Conservation (phyloP, 1,284 basidiomycete genomes). For the Rhodotorula sp. region DNA sequence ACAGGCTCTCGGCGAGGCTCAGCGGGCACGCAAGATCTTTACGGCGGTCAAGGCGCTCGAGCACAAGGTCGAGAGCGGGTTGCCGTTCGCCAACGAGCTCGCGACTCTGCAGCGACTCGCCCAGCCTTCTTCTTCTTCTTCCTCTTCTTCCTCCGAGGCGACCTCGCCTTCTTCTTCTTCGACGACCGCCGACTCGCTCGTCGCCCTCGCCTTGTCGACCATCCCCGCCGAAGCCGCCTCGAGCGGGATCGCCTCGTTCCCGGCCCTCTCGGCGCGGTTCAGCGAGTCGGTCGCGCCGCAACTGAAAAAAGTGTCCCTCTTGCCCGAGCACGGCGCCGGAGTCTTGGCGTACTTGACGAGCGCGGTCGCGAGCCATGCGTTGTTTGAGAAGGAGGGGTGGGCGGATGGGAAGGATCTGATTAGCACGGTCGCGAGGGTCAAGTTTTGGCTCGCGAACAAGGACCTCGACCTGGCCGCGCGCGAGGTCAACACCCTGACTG, state of each 20-base stretch:
- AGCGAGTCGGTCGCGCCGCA: constrained; percentile 76
- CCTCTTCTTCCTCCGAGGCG: not conserved
- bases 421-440: constrained; percentile 82
- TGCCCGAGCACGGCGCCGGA: constrained; percentile 77
- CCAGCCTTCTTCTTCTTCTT: not conserved
- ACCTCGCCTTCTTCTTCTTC: not conserved
- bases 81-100: constrained; percentile 37
- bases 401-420: constrained; percentile 78
- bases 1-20: constrained; percentile 82
- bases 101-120: constrained; percentile 33
- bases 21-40: constrained; percentile 70
- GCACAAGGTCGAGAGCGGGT: constrained; percentile 52
- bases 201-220: constrained; percentile 65
- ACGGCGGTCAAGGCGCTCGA: constrained; percentile 62
- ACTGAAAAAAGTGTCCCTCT: constrained; percentile 81
- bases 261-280: constrained; percentile 88
- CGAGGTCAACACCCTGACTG: constrained; percentile 85
- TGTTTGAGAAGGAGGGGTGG: constrained; percentile 69
- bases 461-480: constrained; percentile 86
- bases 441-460: constrained; percentile 85
- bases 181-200: constrained; percentile 50
- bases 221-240: constrained; percentile 62
- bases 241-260: constrained; percentile 83
- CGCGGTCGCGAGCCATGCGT: constrained; percentile 68
- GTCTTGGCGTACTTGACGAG: constrained; percentile 84